Conservation (phyloP, 768 basidiomycete species). For the Lactarius akahatsu region DNA sequence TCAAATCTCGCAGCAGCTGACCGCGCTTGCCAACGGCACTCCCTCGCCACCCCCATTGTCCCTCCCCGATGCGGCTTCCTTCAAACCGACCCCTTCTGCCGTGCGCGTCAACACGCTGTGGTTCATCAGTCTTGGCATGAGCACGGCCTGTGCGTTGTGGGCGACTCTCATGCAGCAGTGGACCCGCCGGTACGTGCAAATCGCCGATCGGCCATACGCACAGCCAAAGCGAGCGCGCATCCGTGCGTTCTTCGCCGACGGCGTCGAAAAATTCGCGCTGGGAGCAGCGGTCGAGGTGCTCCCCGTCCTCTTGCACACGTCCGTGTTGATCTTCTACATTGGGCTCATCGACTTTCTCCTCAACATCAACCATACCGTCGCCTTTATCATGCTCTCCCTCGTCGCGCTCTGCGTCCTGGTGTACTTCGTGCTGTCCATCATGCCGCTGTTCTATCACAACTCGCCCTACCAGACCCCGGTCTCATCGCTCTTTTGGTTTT, state of each 20-base stretch:
- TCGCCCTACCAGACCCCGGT: conserved; percentile 28
- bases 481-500: conserved; percentile 15
- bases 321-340: conserved; percentile 25
- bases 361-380: conserved; percentile 18
- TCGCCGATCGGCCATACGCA: conserved; percentile 19
- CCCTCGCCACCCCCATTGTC: background rate
- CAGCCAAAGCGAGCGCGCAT: conserved; percentile 26
- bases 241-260: conserved; percentile 21
- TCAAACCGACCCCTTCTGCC: background rate
- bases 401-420: background rate
- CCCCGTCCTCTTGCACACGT: conserved; percentile 24
- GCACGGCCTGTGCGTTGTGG: conserved; percentile 22
- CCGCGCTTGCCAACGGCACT: conserved; percentile 1
- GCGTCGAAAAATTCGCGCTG: conserved; percentile 18
- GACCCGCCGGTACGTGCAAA: conserved; percentile 24
- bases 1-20: conserved; percentile 26
- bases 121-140: conserved; percentile 24
- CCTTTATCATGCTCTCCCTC: conserved; percentile 6
- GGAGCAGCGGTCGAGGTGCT: conserved; percentile 26
- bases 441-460: conserved; percentile 18
- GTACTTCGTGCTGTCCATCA: conserved; percentile 20
- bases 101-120: conserved; percentile 26
- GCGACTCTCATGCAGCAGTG: conserved; percentile 29
- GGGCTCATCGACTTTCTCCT: conserved; percentile 26
- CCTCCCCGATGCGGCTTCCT: background rate